These are phyloP conservation scores for Pulveroboletus sp. DNA, from an alignment of 768 basidiomycete genomes.

Conservation along the genomic window DNA sequence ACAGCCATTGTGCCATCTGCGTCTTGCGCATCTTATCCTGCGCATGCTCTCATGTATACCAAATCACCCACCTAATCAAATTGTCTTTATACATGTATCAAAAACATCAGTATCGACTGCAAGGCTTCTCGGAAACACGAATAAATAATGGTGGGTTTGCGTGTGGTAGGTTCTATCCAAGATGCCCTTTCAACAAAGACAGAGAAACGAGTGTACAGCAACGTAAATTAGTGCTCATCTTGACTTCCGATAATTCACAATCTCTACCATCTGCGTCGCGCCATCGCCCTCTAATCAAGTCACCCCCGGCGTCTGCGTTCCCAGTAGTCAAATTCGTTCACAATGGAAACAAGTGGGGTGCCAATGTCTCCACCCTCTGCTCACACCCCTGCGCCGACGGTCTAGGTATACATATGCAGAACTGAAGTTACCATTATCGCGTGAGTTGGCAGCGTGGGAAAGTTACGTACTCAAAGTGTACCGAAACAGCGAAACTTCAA, in stretches of 20 bases:
- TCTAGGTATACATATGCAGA: conserved; percentile 67
- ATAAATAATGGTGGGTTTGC: background rate
- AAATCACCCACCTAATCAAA: background rate
- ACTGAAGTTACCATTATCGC: too few species aligned
- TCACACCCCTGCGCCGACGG: conserved; percentile 16
- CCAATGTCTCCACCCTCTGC: conserved; percentile 26
- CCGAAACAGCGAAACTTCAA: too few species aligned
- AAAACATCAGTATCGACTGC: background rate
- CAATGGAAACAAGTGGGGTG: conserved; percentile 65
- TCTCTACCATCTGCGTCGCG: conserved; percentile 60
- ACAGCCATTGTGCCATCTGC: too few species aligned
- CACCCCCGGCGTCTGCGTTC: conserved; percentile 60
- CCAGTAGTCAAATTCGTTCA: conserved; percentile 81
- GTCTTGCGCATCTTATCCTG: background rate
- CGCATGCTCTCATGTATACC: background rate
- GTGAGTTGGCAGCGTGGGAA: too few species aligned
- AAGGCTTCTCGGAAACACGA: background rate
- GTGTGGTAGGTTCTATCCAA: too few species aligned
- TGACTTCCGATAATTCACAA: conserved; percentile 78
- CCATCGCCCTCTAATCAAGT: too few species aligned
- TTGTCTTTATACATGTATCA: background rate
- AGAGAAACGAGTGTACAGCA: background rate
- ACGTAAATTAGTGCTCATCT: conserved; percentile 42
- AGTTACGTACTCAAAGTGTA: too few species aligned
- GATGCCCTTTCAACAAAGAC: background rate